Evolutionary conservation across 2,329 filamentous ascomycete genomes (phyloP).

Genomic region (Epicoccum sorghinum): DNA sequence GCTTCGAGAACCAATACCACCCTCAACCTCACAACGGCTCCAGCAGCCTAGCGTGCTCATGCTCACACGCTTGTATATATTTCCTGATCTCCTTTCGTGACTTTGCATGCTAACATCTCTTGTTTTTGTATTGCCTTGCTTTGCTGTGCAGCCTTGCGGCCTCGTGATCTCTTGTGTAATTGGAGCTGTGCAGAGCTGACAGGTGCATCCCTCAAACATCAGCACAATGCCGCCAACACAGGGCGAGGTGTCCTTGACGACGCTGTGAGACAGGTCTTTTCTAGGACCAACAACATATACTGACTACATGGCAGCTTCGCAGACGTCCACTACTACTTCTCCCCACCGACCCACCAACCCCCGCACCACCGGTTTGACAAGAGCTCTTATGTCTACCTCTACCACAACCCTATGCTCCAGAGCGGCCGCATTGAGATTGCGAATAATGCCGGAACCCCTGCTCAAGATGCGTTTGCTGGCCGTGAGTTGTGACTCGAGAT

Average conservation of each 20-base stretch:
- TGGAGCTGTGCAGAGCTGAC: conserved; percentile 16
- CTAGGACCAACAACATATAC: background rate
- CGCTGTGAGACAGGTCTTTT: conserved; percentile 49
- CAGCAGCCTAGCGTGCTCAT: conserved; percentile 18
- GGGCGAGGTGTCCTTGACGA: conserved; percentile 55
- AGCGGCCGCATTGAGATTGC: conserved; percentile 76
- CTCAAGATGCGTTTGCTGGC: conserved; percentile 81
- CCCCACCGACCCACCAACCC: conserved; percentile 68
- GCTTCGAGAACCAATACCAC: conserved; percentile 35
- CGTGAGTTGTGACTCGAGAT: conserved; percentile 59
- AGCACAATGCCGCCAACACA: conserved; percentile 55
- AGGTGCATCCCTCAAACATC: conserved; percentile 5
- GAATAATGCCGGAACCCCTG: conserved; percentile 73
- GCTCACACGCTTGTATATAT: conserved; percentile 26
- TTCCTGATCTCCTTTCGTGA: conserved; percentile 17
- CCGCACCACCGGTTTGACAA: conserved; percentile 83
- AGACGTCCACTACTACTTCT: conserved; percentile 81
- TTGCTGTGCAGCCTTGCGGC: background rate
- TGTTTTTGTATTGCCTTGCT: background rate
- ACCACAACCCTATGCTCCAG: conserved; percentile 72
- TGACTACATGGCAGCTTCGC: conserved; percentile 64
- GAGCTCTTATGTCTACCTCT: conserved; percentile 79
- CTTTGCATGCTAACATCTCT: conserved; percentile 21
- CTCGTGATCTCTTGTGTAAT: conserved; percentile 9
- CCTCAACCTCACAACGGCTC: conserved; percentile 10